Evolutionary conservation across 1,139 yeast species (phyloP), one percentile per base, ranked within the genome.

Genomic region (Kurtzmaniella quercitrusa): DNA sequence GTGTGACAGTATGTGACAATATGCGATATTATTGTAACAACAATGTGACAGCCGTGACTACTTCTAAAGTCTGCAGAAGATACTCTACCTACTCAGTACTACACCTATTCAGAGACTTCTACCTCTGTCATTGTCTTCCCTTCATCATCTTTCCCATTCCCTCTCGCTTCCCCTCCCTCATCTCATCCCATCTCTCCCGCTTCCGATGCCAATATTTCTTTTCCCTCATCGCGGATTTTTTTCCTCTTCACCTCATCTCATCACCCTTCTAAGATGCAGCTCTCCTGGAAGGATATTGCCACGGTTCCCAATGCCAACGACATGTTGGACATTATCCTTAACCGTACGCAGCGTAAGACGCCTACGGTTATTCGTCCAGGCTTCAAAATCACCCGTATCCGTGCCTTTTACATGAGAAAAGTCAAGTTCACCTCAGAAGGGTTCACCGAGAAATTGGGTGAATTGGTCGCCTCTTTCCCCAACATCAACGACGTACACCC

Each of bases 341-440:
- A 93, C 76, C 80, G 97, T 63, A 93, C 99, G 1, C 99, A 93
- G 73, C 82, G 99, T 71, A 93, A 93, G 70, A 93, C 98, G 3
- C 98, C 98, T 42, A 93, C 98, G 11, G 97, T 94, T 48, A 88
- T 93, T 55, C 84, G 98, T 65, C 89, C 96, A 7, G 98, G 98
- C 48, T 94, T 91, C 75, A 85, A 87, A 63, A 93, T 93, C 66
- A 85, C 94, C 56, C 89, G 98, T 75, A 93, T 93, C 60, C 79
- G 98, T 57, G 89, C 96, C n/a, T 93, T 93, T 60, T 93, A 93
- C 69, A 93, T 93, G 97, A 81, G 98, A 73, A 93, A 93, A 64
- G 98, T 93, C 50, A 86, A 87, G 60, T 93, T 81, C 63, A 93
- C 98, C 11, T 88, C 95, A 47, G 98, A 93, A 63, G 98, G 98